These are phyloP conservation scores for Dendrocalamus sinicus DNA, from an alignment of 176 grass and related monocot genomes.

Conservation along the genomic window DNA sequence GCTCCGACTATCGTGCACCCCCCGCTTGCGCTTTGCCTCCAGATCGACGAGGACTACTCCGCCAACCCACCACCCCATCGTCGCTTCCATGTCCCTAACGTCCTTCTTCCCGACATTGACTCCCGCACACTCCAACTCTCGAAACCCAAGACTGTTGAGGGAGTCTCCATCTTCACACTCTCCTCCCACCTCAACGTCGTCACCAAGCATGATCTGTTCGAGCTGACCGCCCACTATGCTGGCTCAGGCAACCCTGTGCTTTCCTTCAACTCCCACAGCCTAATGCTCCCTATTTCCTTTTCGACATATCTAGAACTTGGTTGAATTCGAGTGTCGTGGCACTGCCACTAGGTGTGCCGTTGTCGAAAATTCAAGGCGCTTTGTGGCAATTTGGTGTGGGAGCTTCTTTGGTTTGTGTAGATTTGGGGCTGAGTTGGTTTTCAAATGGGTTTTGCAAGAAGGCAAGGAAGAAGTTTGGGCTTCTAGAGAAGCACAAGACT, in stretches of 20 bases:
- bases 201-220: background rate
- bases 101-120: constrained; percentile 70
- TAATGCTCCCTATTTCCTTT: background rate
- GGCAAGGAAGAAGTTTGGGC: constrained; percentile 79
- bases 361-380: background rate
- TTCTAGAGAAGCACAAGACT: constrained; percentile 95
- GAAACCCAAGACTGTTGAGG: too few relatives aligned
- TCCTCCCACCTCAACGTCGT: too few relatives aligned
- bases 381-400: background rate
- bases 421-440: constrained; percentile 14
- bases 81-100: constrained; percentile 78
- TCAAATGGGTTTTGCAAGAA: constrained; percentile 51
- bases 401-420: background rate
- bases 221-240: too few relatives aligned
- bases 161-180: too few relatives aligned
- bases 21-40: constrained; percentile 60
- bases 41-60: constrained; percentile 85
- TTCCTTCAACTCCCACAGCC: too few relatives aligned
- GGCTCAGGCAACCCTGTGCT: too few relatives aligned
- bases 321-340: background rate
- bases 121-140: background rate
- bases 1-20: constrained; percentile 70
- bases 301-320: background rate
- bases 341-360: background rate
- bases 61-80: constrained; percentile 44